These are phyloP conservation scores for Saturnispora saitoi DNA, from an alignment of 805 yeast genomes.

Conservation along the genomic window DNA sequence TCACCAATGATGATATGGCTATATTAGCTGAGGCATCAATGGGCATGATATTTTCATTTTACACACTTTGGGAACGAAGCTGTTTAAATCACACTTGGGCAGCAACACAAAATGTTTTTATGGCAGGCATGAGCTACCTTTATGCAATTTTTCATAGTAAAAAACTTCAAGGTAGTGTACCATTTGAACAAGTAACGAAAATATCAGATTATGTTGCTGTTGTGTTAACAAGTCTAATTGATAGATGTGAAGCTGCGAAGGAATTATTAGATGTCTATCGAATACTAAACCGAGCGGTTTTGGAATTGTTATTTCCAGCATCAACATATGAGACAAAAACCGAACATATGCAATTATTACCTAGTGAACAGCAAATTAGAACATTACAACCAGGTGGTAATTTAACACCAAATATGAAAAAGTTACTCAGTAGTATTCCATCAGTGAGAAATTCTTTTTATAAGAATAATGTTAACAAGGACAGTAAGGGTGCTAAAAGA, in stretches of 20 bases:
- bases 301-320: conserved; percentile 45
- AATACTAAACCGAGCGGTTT: conserved; percentile 61
- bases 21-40: conserved; percentile 56
- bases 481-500: neutral
- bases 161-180: conserved; percentile 38
- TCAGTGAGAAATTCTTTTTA: conserved; percentile 10
- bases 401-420: conserved; percentile 31
- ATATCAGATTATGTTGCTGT: conserved; percentile 41
- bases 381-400: conserved; percentile 30
- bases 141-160: conserved; percentile 67
- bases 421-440: conserved; percentile 32
- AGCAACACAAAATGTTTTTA: conserved; percentile 78
- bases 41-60: conserved; percentile 57
- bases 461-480: conserved; percentile 5
- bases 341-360: conserved; percentile 21
- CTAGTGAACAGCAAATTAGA: conserved; percentile 23
- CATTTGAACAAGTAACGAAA: conserved; percentile 42
- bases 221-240: conserved; percentile 52
- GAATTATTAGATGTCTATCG: conserved; percentile 67
- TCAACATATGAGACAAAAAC: conserved; percentile 19
- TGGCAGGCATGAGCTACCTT: conserved; percentile 81
- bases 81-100: conserved; percentile 86
- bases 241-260: conserved; percentile 70
- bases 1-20: conserved; percentile 44
- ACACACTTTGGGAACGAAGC: conserved; percentile 45